Percentiles rank a stretch among this genome's conserved stretches.
phyloP scores from a whole-genome alignment of 768 basidiomycete species.

The Rubroboletus pulcherrimus region DNA sequence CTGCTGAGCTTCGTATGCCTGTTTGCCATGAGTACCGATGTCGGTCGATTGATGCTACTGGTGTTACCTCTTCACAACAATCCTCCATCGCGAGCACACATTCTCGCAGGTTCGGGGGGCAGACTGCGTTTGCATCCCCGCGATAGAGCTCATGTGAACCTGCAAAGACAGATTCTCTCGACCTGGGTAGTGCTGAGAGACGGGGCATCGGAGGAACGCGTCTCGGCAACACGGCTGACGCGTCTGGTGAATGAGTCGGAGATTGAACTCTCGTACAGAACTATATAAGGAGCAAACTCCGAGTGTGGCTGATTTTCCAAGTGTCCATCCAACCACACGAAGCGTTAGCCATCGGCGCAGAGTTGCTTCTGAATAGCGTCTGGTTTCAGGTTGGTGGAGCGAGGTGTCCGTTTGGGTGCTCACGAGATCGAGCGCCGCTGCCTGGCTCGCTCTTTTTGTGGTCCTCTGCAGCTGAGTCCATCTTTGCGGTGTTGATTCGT shows the following conservation, averaged over 20 bases:
- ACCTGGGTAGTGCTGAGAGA: constrained; percentile 45
- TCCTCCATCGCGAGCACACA: constrained; percentile 78
- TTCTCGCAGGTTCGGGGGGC: constrained; percentile 69
- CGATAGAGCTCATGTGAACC: constrained; percentile 64
- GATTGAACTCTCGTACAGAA: constrained; percentile 18
- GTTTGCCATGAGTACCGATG: neutral
- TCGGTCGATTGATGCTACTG: neutral
- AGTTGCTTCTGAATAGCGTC: constrained; percentile 52
- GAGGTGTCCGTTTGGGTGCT: constrained; percentile 54
- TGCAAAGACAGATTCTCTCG: constrained; percentile 67
- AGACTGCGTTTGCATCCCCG: constrained; percentile 59
- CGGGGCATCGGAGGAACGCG: constrained; percentile 36
- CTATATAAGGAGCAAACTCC: constrained; percentile 30
- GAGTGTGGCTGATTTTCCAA: constrained; percentile 27
- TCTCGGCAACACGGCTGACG: constrained; percentile 13
- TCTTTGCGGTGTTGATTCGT: constrained; percentile 53
- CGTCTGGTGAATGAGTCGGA: constrained; percentile 22
- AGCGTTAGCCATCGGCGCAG: constrained; percentile 54
- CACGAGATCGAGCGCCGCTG: constrained; percentile 44
- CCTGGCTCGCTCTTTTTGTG: constrained; percentile 35
- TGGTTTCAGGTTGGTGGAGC: constrained; percentile 74
- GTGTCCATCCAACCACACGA: constrained; percentile 70
- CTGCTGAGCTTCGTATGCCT: constrained; percentile 69
- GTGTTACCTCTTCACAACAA: constrained; percentile 69
- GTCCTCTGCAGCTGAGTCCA: constrained; percentile 43